Base-by-base conservation (phyloP, 2,329 filamentous ascomycete species). In the Teratosphaeria viscida region DNA sequence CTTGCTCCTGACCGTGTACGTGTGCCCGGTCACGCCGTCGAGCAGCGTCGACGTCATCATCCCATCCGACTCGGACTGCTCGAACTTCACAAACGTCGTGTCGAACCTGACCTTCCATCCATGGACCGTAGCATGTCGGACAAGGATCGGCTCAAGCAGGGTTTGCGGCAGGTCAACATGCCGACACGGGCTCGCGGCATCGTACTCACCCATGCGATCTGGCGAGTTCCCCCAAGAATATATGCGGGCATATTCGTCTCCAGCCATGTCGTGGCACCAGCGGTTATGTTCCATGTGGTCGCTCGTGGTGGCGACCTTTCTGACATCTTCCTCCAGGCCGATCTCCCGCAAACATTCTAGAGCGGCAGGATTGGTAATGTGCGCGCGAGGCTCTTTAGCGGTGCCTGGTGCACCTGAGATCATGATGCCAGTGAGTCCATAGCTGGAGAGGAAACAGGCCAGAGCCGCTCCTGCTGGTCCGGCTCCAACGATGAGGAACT, bases 341-440 rank as follows among this genome's bases (percentile, higher is more conserved):
- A 78, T 76, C 61, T 78, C 76, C 34, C 76, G 72, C 8, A 79
- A 68, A 65, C 75, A 77, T 68, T 79, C 83, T 19, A 82, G 67
- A 0, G 81, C 81, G 0, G 81, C 81, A 69, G 80, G 80, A 66
- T 85, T 86, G 52, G 80, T 84, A 59, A 85, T 82, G 66, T 85
- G 83, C 0, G 82, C 83, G 29, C 83, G 73, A 1, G 83, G 83
- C 1, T 82, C 84, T 59, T 81, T 73, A 1, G 82, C 81, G 1
- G 78, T 82, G 3, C 77, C 76, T 0, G 80, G 69, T 0, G 78
- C 76, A 1, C 75, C 67, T 6, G 77, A 76, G 56, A 86, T 74
- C 62, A 85, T 77, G 53, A 85, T 75, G 0, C 83, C 83, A 34
- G 71, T 79, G 3, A 81, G 68, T 1, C 66, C 67, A 62, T 72